phyloP scores from a whole-genome alignment of 352 stramenopile species.

The Aphanomyces stellatus region DNA sequence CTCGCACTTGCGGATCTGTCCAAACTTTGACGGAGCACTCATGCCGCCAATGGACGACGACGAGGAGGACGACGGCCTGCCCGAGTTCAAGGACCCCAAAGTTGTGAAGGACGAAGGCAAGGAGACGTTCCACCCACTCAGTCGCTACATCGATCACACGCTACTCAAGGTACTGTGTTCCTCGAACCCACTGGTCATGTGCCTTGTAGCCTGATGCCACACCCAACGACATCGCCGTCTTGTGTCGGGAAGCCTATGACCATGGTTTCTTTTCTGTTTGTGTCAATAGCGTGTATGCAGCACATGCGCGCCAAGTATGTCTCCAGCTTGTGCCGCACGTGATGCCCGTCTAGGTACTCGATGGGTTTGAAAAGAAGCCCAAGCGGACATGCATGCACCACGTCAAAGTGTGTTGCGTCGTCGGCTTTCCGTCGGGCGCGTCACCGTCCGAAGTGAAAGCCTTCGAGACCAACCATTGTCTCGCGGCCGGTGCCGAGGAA shows the following conservation, averaged over 20 bases:
- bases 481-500: conserved; percentile 67
- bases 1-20: conserved; percentile 16
- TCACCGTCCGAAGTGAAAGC: conserved; percentile 50
- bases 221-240: conserved; percentile 46
- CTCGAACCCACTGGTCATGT: background rate
- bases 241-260: conserved; percentile 62
- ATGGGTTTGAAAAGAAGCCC: background rate
- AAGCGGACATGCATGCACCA: conserved; percentile 25
- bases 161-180: conserved; percentile 49
- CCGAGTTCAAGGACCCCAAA: background rate
- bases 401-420: conserved; percentile 75
- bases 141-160: conserved; percentile 26
- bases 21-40: conserved; percentile 11
- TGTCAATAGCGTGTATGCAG: conserved; percentile 66
- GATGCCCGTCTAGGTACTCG: conserved; percentile 4
- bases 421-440: conserved; percentile 78
- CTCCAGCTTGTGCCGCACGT: background rate
- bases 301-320: conserved; percentile 43
- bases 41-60: conserved; percentile 13
- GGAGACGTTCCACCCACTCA: background rate
- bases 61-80: conserved; percentile 5
- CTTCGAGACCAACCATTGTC: conserved; percentile 55
- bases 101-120: background rate
- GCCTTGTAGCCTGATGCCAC: conserved; percentile 40
- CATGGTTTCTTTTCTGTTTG: conserved; percentile 73